Base-by-base conservation (phyloP, 2,329 filamentous ascomycete genomes). In the Myriosclerotinia duriaeana region DNA sequence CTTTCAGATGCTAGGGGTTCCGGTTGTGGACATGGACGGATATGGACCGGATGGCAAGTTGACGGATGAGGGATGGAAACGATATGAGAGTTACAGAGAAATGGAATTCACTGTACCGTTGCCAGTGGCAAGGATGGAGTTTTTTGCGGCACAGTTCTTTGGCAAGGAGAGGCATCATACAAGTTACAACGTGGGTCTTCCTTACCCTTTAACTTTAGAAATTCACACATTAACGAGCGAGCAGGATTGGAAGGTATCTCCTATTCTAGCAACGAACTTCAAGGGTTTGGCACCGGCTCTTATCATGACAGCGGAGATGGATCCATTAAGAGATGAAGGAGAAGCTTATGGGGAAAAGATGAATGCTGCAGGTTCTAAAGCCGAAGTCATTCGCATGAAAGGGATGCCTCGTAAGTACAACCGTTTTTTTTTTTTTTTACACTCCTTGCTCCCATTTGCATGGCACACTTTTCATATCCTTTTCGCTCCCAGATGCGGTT, bases 221-320 rank as follows among this genome's bases (percentile, higher is more conserved):
- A 17, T 14, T 5, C 17, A 9, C 30, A 38, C 14, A 8, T 22
- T 56, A 38, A 64, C 30, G 30, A 55, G 26, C 15, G 52, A 56
- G 14, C 20, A 65, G 63, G 60, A 67, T 46, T 67, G 46, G 44
- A 66, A 66, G 46, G 66, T 73, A 30, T 72, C 60, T 3, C 72
- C 73, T 2, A 72, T 78, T 0, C 64, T 74, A 3, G 75, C 77
- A 8, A 70, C 70, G 6, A 72, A 72, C 15, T 74, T 78, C 20
- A 38, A 65, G 3, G 65, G 70, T 8, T 59, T 78, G 12, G 73
- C 76, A 0, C 72, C 69, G 1, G 75, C 76, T 1, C 72, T 78
- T 14, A 73, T 78, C 11, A 65, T 78, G 46, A 78, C 76, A 1
- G 77, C 77, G 2, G 77, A 78, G 58, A 76, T 78, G 64, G 77